These are phyloP conservation scores for Ciborinia camelliae DNA, from an alignment of 2,329 filamentous ascomycete genomes.

Conservation along the genomic window DNA sequence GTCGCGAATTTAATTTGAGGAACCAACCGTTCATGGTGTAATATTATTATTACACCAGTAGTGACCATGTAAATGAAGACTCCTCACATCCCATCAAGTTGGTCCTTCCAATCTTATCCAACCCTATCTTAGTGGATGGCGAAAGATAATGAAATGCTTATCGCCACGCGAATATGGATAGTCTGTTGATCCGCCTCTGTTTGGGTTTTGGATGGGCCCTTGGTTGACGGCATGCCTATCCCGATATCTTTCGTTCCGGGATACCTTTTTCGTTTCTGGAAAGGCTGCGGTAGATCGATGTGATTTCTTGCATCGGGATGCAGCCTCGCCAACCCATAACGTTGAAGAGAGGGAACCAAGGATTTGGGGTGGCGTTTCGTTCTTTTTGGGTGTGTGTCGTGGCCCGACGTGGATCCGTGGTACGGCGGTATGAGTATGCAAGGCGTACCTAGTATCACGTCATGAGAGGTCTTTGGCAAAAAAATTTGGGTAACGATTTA, in stretches of 20 bases:
- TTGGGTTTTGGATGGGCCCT: neutral
- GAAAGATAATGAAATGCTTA: neutral
- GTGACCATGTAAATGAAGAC: no score
- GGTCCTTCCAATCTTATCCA: neutral
- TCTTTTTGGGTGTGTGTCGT: neutral
- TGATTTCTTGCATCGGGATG: constrained; percentile 1
- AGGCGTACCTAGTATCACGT: no score
- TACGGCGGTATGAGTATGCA: neutral
- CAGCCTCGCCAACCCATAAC: constrained; percentile 10
- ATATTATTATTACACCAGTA: no score
- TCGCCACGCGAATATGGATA: neutral
- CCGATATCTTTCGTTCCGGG: neutral
- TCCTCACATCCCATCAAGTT: neutral
- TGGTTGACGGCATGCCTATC: neutral
- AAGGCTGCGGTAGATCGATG: constrained; percentile 6
- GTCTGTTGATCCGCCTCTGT: constrained; percentile 1
- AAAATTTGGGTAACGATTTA: no score
- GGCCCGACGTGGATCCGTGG: neutral
- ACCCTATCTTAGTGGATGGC: neutral
- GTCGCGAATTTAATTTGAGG: neutral
- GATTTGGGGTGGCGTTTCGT: neutral
- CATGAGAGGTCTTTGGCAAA: no score
- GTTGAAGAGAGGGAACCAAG: neutral
- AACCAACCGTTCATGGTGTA: neutral
- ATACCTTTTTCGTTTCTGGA: neutral